These are phyloP conservation scores for Debaryomyces prosopidis DNA, from an alignment of 805 yeast genomes.

Conservation along the genomic window DNA sequence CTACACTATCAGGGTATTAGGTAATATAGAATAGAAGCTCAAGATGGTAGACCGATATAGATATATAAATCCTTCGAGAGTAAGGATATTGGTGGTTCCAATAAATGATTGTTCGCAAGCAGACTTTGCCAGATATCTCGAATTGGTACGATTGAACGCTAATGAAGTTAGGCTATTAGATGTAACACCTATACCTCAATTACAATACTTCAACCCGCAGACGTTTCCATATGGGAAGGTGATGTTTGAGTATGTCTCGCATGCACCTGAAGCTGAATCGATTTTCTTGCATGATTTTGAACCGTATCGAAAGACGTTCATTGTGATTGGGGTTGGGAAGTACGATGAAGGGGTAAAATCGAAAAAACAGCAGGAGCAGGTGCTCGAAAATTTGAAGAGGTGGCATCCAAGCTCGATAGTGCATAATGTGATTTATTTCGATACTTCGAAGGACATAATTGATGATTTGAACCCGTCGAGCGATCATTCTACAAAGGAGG, in stretches of 20 bases:
- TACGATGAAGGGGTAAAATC: conserved; percentile 15
- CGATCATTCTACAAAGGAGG: conserved; percentile 15
- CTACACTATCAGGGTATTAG: background rate
- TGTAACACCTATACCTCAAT: conserved; percentile 57
- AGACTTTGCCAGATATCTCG: conserved; percentile 45
- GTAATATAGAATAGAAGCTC: background rate
- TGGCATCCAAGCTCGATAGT: conserved; percentile 53
- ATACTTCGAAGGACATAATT: conserved; percentile 31
- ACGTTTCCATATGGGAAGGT: conserved; percentile 79
- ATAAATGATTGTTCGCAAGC: conserved; percentile 46
- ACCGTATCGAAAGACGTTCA: conserved; percentile 78
- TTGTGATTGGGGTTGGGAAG: conserved; percentile 49
- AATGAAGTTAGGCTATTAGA: conserved; percentile 74
- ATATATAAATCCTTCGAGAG: conserved; percentile 65
- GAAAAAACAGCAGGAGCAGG: conserved; percentile 11
- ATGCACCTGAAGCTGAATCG: conserved; percentile 53
- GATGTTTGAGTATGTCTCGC: conserved; percentile 53
- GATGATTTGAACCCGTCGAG: conserved; percentile 12
- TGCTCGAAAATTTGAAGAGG: conserved; percentile 32
- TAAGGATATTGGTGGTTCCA: conserved; percentile 70
- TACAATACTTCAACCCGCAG: conserved; percentile 72
- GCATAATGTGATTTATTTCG: conserved; percentile 57
- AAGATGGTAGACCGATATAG: conserved; percentile 37
- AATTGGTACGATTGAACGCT: conserved; percentile 42
- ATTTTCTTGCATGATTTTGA: conserved; percentile 82